phyloP scores from a whole-genome alignment of 1,139 yeast genomes.

The Saccharomycopsis crataegensis region DNA sequence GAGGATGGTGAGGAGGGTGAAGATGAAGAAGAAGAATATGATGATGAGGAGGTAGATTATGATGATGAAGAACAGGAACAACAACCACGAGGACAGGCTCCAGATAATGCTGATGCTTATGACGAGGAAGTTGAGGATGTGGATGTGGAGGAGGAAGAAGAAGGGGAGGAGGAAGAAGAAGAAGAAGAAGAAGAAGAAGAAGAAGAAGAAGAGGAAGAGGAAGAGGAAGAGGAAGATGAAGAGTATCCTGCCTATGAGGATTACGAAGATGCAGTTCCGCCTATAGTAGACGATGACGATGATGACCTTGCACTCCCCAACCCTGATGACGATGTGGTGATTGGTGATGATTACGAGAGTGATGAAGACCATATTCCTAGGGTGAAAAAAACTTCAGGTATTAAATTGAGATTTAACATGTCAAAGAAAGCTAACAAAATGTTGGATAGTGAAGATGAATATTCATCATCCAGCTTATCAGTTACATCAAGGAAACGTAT shows the following conservation, averaged over 20 bases:
- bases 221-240: constrained; percentile 26
- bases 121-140: background rate
- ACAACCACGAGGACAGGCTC: background rate
- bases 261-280: constrained; percentile 21
- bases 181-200: constrained; percentile 28
- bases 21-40: background rate
- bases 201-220: constrained; percentile 32
- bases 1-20: constrained; percentile 4
- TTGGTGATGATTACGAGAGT: constrained; percentile 21
- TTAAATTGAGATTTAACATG: constrained; percentile 19
- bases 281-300: constrained; percentile 25
- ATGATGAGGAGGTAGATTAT: constrained; percentile 2
- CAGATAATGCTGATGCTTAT: background rate
- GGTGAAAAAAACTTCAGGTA: constrained; percentile 11
- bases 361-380: constrained; percentile 13
- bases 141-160: constrained; percentile 28
- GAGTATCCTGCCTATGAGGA: constrained; percentile 21
- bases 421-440: background rate
- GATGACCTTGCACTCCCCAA: constrained; percentile 24
- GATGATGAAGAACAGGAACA: constrained; percentile 1
- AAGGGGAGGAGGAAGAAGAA: constrained; percentile 27
- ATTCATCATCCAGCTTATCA: constrained; percentile 1
- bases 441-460: constrained; percentile 12
- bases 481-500: background rate
- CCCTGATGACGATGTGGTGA: constrained; percentile 21